A percentile compares a stretch with the other conserved stretches of the same genome.
phyloP scores from a whole-genome alignment of 352 stramenopile species.

The Phytopythium montanum region DNA sequence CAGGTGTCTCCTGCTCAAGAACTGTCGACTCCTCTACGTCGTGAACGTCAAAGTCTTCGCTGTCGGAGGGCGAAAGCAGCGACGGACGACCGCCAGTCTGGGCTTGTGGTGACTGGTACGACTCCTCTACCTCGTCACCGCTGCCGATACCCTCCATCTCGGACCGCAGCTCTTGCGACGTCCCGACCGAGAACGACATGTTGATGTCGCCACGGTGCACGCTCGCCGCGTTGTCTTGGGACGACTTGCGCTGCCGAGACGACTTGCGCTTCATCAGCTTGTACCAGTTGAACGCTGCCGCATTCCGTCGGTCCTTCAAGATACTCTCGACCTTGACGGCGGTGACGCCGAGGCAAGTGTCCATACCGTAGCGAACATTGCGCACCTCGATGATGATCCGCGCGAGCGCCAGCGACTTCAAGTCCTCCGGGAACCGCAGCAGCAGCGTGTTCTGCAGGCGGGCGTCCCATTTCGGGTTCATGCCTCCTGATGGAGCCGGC shows the following conservation, averaged over 20 bases:
- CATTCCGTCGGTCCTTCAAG: slow-evolving; percentile 67
- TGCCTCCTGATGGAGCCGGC: slow-evolving; percentile 66
- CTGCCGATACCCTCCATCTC: slow-evolving; percentile 45
- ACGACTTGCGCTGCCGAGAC: slow-evolving; percentile 45
- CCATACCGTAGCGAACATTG: slow-evolving; percentile 80
- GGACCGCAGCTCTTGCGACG: slow-evolving; percentile 70
- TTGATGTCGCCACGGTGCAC: slow-evolving; percentile 71
- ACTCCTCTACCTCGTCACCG: slow-evolving; percentile 28
- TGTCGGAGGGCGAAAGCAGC: slow-evolving; percentile 25
- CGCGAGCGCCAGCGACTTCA: slow-evolving; percentile 57
- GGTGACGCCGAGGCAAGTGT: slow-evolving; percentile 81
- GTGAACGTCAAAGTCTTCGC: slow-evolving; percentile 36
- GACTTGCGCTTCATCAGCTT: slow-evolving; percentile 81
- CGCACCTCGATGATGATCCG: slow-evolving; percentile 85
- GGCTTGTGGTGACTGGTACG: slow-evolving; percentile 19
- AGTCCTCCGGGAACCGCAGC: slow-evolving; percentile 61
- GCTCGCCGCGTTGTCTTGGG: slow-evolving; percentile 38
- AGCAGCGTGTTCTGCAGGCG: slow-evolving; percentile 80
- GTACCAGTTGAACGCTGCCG: slow-evolving; percentile 86
- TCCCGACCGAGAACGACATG: slow-evolving; percentile 81
- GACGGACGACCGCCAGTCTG: slow-evolving; percentile 20
- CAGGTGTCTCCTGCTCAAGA: slow-evolving; percentile 27
- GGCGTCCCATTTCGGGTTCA: slow-evolving; percentile 70
- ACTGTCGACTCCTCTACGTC: slow-evolving; percentile 39
- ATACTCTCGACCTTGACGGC: slow-evolving; percentile 81